Evolutionary conservation across 176 grass and related monocot genomes (phyloP), one percentile per base, ranked within the genome.

Genomic region (Raddia distichophylla): DNA sequence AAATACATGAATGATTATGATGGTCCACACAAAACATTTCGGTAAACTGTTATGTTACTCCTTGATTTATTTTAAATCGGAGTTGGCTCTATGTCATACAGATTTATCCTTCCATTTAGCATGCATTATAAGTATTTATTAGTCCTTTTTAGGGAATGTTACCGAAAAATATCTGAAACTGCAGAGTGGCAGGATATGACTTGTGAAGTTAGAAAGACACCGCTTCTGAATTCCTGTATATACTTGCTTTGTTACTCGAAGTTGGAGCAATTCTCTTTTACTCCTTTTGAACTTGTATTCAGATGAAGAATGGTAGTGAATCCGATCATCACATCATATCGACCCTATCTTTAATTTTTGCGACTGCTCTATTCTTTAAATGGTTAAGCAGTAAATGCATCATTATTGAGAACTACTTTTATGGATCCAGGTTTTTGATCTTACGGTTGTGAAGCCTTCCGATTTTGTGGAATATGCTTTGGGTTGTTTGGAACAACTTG

Each of bases 381-480:
- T 73, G 68, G 35, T 33, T 82, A 59, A 33, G 13, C 40, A 51
- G 5, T 65, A 74, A 84, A 52, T 80, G 42, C 60, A 69, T 73
- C 83, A 59, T 78, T 71, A 74, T 45, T 82, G 20, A 86, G 70
- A 66, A 51, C 6, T 66, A 13, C 16, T 76, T 83, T 85, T 70
- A 53, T 48, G n/a, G 80, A 53, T 87, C 56, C 80, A 97, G 94
- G 92, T 94, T 77, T 87, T 94, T 81, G 92, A 98, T 91, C 88
- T 98, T 77, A 94, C 90, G 22, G 4, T 79, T 20, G 88, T 94
- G 59, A 89, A 92, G 33, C 95, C 95, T 62, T 93, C 90, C 57
- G 90, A 91, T 10, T 98, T 98, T 81, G 90, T 98, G 51, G 85
- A 80, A 70, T 94, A 94, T 87, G 92, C 71, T 79, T 83, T 98